Base-by-base conservation (phyloP, 805 yeast genomes). In the Metschnikowia orientalis region DNA sequence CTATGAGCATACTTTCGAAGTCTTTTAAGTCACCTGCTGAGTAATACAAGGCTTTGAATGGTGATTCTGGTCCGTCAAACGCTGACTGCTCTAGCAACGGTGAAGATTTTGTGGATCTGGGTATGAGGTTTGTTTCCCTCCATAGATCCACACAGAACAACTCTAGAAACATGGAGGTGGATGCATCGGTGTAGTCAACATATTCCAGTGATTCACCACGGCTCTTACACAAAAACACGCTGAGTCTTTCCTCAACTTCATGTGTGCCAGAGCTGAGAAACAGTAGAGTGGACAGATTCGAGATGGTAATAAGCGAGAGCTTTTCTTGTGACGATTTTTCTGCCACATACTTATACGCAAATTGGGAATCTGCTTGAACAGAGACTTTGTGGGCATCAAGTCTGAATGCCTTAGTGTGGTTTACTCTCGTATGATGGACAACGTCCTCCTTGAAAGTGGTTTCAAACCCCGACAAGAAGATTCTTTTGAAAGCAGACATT, bases 401-500 rank as follows among this genome's bases (percentile, higher is more conserved):
- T 16, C 34, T 35, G 18, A 41, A 26, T 15, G 34, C 17, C 11
- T 14, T 21, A 11, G 32, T 20, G n/a, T 17, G 7, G 15, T 22
- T 20, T 19, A 6, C 8, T 9, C 37, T 20, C 3, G 29, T 22
- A 4, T 28, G 13, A 8, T 13, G 8, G n/a, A 30, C 15, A 8
- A 47, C 42, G 37, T 59, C 65, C 16, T 52, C 51, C 1, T 47
- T 40, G 3, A 61, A 44, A 28, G 56, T 53, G 2, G 59, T 56
- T 42, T 80, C 86, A 48, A 79, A 73, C 0, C 86, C 87, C 2
- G 84, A 53, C n/a, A 71, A 50, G 13, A 71, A 59, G 22, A 47
- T 32, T 23, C 51, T 51, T 33, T 73, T 64, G 45, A 86, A 75
- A 0, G 74, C 53, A 1, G 52, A 35, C 83, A 89, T 79, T 51